A percentile compares a stretch with the other conserved stretches of the same genome.
phyloP scores from a whole-genome alignment of 768 basidiomycete species.

The Tricholoma furcatifolium region DNA sequence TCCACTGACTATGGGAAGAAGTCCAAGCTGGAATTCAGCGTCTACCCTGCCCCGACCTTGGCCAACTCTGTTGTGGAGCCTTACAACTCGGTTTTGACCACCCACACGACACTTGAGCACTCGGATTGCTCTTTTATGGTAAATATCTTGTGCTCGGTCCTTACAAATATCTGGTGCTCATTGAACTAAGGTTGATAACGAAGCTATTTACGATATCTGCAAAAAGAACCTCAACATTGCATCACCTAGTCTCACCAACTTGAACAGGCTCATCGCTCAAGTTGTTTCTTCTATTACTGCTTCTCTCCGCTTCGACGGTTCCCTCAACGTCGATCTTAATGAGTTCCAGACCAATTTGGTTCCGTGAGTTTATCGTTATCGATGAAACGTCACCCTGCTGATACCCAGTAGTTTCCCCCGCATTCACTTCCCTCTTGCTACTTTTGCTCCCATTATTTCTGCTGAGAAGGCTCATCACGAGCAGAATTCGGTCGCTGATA shows the following conservation, averaged over 20 bases:
- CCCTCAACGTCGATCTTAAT: conserved; percentile 94
- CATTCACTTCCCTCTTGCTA: conserved; percentile 98
- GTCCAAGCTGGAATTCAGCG: conserved; percentile 97
- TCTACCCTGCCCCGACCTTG: conserved; percentile 92
- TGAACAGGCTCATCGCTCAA: conserved; percentile 96
- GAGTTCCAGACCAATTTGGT: conserved; percentile 99
- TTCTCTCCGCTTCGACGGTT: conserved; percentile 95
- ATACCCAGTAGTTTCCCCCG: conserved; percentile 74
- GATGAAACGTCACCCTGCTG: conserved; percentile 57
- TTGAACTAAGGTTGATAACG: conserved; percentile 66
- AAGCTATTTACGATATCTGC: conserved; percentile 98
- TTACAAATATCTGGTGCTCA: conserved; percentile 6
- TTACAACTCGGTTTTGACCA: conserved; percentile 96
- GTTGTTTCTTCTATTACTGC: conserved; percentile 98
- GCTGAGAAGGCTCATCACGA: conserved; percentile 95
- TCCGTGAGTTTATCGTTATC: conserved; percentile 76
- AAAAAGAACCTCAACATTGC: conserved; percentile 88
- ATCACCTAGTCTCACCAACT: conserved; percentile 88
- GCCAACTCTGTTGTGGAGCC: conserved; percentile 97
- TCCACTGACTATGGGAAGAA: conserved; percentile 99
- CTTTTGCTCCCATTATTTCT: conserved; percentile 92
- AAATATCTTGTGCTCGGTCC: conserved; percentile 12
- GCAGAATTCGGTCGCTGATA: conserved; percentile 95
- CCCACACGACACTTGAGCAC: conserved; percentile 97
- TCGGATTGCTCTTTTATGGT: conserved; percentile 99